Conservation (phyloP, 2,329 filamentous ascomycete genomes). For the Periconia sp. region DNA sequence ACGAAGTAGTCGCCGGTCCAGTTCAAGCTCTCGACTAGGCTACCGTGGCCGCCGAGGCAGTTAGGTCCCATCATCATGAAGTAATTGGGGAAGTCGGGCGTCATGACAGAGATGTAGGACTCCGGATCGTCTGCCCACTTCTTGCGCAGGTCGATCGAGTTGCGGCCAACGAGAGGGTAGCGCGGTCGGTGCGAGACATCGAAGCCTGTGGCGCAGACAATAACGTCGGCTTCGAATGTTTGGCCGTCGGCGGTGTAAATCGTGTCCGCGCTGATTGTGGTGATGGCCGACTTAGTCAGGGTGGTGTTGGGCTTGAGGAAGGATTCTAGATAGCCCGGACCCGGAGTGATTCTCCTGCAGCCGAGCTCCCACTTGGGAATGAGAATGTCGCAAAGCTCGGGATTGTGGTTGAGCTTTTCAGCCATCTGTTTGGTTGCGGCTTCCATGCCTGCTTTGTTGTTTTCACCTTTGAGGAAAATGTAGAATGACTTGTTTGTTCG, state of each 20-base stretch:
- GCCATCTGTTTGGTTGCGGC: conserved; percentile 21
- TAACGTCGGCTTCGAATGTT: conserved; percentile 48
- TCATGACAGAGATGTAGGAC: conserved; percentile 46
- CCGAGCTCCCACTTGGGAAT: conserved; percentile 31
- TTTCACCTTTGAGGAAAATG: conserved; percentile 24
- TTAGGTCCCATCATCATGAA: conserved; percentile 26
- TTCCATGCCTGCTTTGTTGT: conserved; percentile 23
- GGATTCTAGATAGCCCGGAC: conserved; percentile 56
- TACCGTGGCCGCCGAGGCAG: conserved; percentile 4
- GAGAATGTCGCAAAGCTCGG: conserved; percentile 22
- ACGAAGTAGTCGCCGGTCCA: conserved; percentile 6
- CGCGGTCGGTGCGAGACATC: conserved; percentile 50
- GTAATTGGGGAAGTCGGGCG: conserved; percentile 22
- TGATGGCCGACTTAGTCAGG: conserved; percentile 54
- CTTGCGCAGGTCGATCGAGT: conserved; percentile 45
- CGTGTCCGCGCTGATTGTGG: conserved; percentile 51
- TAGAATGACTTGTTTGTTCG: no score
- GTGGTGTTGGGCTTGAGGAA: conserved; percentile 56
- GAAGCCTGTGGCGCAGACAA: conserved; percentile 48
- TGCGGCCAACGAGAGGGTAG: conserved; percentile 49
- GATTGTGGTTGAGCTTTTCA: conserved; percentile 22
- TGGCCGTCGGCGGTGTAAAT: conserved; percentile 50
- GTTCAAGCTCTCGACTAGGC: conserved; percentile 3
- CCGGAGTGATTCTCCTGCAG: conserved; percentile 50
- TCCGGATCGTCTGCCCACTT: conserved; percentile 48